Percentiles rank a stretch among this genome's conserved stretches.
These are phyloP conservation scores for Lobosporangium transversale DNA, from an alignment of 192 early-diverging fungal species.

Conservation along the genomic window DNA sequence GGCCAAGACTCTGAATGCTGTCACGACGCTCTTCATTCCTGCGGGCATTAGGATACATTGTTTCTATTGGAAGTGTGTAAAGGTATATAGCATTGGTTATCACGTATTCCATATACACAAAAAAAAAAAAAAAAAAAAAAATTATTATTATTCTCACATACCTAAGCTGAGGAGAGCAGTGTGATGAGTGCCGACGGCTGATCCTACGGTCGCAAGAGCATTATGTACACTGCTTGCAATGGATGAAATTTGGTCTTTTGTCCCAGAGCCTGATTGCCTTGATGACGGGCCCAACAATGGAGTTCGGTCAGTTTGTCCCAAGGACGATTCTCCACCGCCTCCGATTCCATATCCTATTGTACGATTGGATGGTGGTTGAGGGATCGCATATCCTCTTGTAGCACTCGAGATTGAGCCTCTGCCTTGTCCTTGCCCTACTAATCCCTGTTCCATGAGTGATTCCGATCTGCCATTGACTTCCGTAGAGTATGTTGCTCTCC, in stretches of 20 bases:
- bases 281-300: slow-evolving; percentile 29
- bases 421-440: background rate
- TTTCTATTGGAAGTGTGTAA: background rate
- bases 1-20: slow-evolving; percentile 31
- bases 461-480: slow-evolving; percentile 6
- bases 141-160: slow-evolving; percentile 3
- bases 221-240: slow-evolving; percentile 30
- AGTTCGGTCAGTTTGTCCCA: background rate
- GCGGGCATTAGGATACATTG: slow-evolving; percentile 9
- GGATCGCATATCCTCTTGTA: background rate
- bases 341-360: slow-evolving; percentile 8
- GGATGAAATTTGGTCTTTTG: slow-evolving; percentile 22
- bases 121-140: too few relatives aligned
- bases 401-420: slow-evolving; percentile 5
- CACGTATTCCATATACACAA: too few relatives aligned
- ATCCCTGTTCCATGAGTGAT: slow-evolving; percentile 19
- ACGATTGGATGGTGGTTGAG: slow-evolving; percentile 18
- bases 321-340: background rate
- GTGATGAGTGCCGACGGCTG: slow-evolving; percentile 55
- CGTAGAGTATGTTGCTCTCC: slow-evolving; percentile 14
- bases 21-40: slow-evolving; percentile 25
- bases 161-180: slow-evolving; percentile 51
- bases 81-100: background rate
- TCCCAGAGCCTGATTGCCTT: slow-evolving; percentile 6
- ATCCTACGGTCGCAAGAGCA: slow-evolving; percentile 44